These are phyloP conservation scores for Pythium pectinolyticum DNA, from an alignment of 352 stramenopile genomes.

Conservation along the genomic window DNA sequence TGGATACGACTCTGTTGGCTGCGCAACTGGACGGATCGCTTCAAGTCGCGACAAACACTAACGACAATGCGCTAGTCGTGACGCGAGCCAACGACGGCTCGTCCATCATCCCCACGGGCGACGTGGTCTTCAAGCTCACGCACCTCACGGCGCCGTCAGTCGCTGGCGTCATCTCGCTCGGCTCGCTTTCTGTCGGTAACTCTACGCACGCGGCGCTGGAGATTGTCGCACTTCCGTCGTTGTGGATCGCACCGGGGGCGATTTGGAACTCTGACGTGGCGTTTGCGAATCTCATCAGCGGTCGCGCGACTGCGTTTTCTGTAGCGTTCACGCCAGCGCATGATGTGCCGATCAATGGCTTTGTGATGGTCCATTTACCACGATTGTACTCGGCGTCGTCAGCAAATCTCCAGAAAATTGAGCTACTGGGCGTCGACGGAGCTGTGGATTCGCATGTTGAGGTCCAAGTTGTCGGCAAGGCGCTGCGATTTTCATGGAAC, in stretches of 20 bases:
- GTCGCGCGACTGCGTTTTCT: constrained; percentile 33
- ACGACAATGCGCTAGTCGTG: constrained; percentile 23
- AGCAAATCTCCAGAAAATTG: background rate
- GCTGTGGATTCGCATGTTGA: constrained; percentile 7
- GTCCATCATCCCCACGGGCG: background rate
- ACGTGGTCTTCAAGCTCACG: constrained; percentile 13
- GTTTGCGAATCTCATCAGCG: constrained; percentile 38
- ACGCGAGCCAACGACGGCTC: constrained; percentile 31
- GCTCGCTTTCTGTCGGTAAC: constrained; percentile 32
- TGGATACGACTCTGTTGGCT: constrained; percentile 23
- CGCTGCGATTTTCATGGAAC: constrained; percentile 11
- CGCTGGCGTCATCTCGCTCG: constrained; percentile 29
- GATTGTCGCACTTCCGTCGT: constrained; percentile 19
- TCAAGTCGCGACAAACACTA: background rate
- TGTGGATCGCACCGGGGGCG: constrained; percentile 37
- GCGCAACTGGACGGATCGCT: constrained; percentile 21
- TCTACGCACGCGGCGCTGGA: background rate
- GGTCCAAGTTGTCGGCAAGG: background rate
- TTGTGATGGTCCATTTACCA: constrained; percentile 49
- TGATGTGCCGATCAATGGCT: constrained; percentile 38
- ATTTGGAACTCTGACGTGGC: constrained; percentile 28
- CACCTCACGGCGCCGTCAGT: constrained; percentile 15
- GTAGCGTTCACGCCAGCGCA: constrained; percentile 37
- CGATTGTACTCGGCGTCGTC: constrained; percentile 40
- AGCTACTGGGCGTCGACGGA: background rate